Conservation (phyloP, 2,329 filamentous ascomycete genomes). For the Grosmannia clavigera region DNA sequence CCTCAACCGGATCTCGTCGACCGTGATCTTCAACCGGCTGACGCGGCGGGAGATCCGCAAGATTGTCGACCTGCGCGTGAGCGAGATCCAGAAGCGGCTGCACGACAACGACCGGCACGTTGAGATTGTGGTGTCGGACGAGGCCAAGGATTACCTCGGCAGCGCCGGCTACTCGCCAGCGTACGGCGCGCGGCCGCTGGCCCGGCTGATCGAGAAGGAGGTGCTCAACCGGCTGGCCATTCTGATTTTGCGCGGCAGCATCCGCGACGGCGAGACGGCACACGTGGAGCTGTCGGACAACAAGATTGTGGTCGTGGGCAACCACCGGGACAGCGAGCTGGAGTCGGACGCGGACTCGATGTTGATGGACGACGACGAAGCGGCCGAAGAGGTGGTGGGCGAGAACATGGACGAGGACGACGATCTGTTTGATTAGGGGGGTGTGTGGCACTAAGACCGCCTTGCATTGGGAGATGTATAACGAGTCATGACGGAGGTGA, state of each 20-base stretch:
- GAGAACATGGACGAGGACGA: constrained; percentile 49
- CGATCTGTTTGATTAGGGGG: constrained; percentile 13
- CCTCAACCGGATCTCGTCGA: constrained; percentile 92
- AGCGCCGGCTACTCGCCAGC: constrained; percentile 86
- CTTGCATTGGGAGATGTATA: too few species aligned
- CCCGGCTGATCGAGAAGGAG: constrained; percentile 89
- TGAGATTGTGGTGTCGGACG: constrained; percentile 64
- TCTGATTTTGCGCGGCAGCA: constrained; percentile 72
- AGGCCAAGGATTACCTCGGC: constrained; percentile 88
- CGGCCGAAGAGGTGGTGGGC: constrained; percentile 52
- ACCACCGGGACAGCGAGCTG: constrained; percentile 54
- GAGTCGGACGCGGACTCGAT: constrained; percentile 49
- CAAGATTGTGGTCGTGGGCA: constrained; percentile 69
- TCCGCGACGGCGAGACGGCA: constrained; percentile 77
- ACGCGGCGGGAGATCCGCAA: constrained; percentile 80
- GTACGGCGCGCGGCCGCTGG: constrained; percentile 83
- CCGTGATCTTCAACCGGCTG: constrained; percentile 97
- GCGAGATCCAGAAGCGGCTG: constrained; percentile 88
- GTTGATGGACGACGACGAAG: constrained; percentile 57
- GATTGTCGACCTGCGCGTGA: constrained; percentile 84
- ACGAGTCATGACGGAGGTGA: too few species aligned
- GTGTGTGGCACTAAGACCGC: too few species aligned
- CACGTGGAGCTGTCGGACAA: constrained; percentile 67
- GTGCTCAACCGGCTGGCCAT: constrained; percentile 89
- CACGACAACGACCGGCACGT: constrained; percentile 75